Base-by-base conservation (phyloP, 305 asterid genomes). In the Rubia tinctorum region DNA sequence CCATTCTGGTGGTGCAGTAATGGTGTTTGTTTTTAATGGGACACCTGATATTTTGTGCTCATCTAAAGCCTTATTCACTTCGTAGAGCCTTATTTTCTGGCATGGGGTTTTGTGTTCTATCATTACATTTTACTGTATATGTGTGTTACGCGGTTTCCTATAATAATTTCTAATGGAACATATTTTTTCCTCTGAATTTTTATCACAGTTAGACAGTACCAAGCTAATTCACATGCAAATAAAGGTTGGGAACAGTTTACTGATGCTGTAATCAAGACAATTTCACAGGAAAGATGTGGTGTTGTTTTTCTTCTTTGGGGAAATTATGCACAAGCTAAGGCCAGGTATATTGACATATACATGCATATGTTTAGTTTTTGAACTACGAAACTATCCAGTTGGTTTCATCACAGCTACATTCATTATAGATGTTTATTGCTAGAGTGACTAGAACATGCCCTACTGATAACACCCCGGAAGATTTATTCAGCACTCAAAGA, bases 211-310 rank as follows among this genome's bases (percentile, higher is more conserved):
- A 89, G 89, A 84, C 87, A 91, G 66, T 95, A 90, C 73, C 92
- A 92, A 76, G 97, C 99, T 69, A 95, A 91, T 85, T 92, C 93
- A 72, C 99, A 95, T 86, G 95, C 99, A 75, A 91, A 86, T 69
- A 95, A 86, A 76, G 99, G 99, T 53, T 95, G 99, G 99, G 99
- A 95, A 82, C 94, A 86, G 80, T 93, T 95, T 80, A 95, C 99
- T 69, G 99, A 95, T 87, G 87, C 98, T 76, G 91, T 92, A 51
- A 95, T 95, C 69, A 82, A 79, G 81, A 82, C 96, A 83, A 88
- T 92, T 78, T 95, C 99, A 45, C 85, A 76, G 83, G 86, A 86
- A 83, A 88, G 83, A 85, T 82, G 60, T 62, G 99, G 99, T 77
- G 95, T 95, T 74, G 93, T 95, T 77, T 95, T 95, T 81, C 88